Evolutionary conservation across 129 eudicot species (phyloP).

Genomic region (Chrysanthemum lavandulifolium): DNA sequence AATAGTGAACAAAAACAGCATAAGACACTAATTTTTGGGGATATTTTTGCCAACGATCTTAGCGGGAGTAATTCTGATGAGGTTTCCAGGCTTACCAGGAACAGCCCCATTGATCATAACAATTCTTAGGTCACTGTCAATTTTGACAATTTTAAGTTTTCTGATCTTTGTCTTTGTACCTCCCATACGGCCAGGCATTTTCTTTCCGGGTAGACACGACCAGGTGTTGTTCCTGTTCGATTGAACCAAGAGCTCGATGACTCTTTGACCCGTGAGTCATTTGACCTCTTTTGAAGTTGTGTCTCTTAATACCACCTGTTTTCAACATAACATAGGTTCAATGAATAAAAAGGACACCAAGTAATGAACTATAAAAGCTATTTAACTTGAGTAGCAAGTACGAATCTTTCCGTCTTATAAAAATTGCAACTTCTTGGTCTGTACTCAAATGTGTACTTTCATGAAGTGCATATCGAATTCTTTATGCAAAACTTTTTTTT

Average conservation of each 20-base stretch:
- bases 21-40: constrained; percentile 57
- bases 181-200: constrained; percentile 99
- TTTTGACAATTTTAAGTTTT: constrained; percentile 76
- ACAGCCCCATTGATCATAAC: constrained; percentile 96
- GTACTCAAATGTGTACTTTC: not conserved
- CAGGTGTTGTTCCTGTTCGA: constrained; percentile 98
- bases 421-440: not conserved
- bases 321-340: not conserved
- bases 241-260: constrained; percentile 87
- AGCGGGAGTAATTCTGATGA: constrained; percentile 86
- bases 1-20: not conserved
- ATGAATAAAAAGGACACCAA: not conserved
- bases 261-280: constrained; percentile 98
- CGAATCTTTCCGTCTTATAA: not conserved
- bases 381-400: not conserved
- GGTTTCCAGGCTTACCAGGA: constrained; percentile 99
- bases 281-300: constrained; percentile 85
- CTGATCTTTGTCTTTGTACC: constrained; percentile 81
- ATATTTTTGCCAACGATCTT: constrained; percentile 94
- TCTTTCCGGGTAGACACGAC: constrained; percentile 91
- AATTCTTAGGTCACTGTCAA: constrained; percentile 68
- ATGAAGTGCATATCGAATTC: not conserved
- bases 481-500: not conserved
- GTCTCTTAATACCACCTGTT: constrained; percentile 92
- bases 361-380: not conserved